A percentile compares a stretch with the other conserved stretches of the same genome.
Conservation (phyloP, 2,329 filamentous ascomycete genomes). For the Diaporthe eres region DNA sequence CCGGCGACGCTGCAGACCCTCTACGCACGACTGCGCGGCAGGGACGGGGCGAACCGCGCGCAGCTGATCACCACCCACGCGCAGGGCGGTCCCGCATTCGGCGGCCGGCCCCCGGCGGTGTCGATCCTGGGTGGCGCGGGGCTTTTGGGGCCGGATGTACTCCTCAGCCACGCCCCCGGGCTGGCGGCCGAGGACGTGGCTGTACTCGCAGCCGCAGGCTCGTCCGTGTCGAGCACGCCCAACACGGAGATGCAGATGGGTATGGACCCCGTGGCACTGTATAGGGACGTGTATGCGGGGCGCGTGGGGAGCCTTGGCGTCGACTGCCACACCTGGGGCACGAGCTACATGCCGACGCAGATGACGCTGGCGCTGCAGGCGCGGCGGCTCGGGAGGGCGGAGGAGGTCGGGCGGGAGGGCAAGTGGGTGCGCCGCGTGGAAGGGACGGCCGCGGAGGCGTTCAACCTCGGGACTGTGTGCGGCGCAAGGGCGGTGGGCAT, state of each 20-base stretch:
- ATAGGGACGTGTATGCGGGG: constrained; percentile 48
- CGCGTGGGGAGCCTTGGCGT: constrained; percentile 49
- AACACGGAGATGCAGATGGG: constrained; percentile 67
- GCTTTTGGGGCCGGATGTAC: constrained; percentile 57
- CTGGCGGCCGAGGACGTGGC: constrained; percentile 52
- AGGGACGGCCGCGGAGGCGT: constrained; percentile 57
- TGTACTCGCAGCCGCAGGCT: constrained; percentile 51
- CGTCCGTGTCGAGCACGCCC: constrained; percentile 60
- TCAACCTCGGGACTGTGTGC: constrained; percentile 64
- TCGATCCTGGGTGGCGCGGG: constrained; percentile 51
- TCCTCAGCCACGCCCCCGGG: constrained; percentile 57
- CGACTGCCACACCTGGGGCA: constrained; percentile 52
- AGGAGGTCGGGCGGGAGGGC: constrained; percentile 46
- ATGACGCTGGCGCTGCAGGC: constrained; percentile 52
- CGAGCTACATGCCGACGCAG: constrained; percentile 50
- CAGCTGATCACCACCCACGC: constrained; percentile 59
- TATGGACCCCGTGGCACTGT: constrained; percentile 53
- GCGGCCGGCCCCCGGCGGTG: constrained; percentile 40
- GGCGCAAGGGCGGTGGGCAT: constrained; percentile 60
- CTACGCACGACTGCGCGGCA: constrained; percentile 53
- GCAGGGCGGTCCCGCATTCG: constrained; percentile 41
- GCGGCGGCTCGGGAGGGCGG: constrained; percentile 49
- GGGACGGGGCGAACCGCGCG: constrained; percentile 46
- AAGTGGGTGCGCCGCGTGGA: constrained; percentile 47
- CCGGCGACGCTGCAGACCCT: constrained; percentile 53